These are phyloP conservation scores for Delonix regia DNA, from an alignment of 306 rosid genomes.

Conservation along the genomic window DNA sequence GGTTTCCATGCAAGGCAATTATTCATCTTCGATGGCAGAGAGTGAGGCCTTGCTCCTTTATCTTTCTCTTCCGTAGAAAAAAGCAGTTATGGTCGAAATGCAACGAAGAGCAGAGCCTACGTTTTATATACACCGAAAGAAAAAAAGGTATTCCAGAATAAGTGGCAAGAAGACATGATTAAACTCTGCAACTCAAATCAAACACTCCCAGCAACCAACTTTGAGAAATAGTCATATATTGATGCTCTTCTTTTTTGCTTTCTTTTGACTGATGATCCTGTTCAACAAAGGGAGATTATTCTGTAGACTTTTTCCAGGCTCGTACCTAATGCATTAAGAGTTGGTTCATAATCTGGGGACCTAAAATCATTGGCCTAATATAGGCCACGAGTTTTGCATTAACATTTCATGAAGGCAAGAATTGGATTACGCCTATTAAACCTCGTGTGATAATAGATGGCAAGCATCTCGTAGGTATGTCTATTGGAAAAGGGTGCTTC, in stretches of 20 bases:
- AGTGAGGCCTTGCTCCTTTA: slow-evolving; percentile 27
- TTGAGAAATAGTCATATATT: slow-evolving; percentile 1
- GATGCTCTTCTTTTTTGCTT: slow-evolving; percentile 48
- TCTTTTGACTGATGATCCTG: slow-evolving; percentile 53
- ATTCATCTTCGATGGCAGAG: slow-evolving; percentile 44
- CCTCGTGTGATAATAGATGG: slow-evolving; percentile 15
- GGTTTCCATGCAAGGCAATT: slow-evolving; percentile 77
- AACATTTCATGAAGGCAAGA: slow-evolving; percentile 3
- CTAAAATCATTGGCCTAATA: slow-evolving; percentile 19
- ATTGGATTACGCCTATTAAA: neutral
- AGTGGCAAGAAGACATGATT: slow-evolving; percentile 67
- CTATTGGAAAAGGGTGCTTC: slow-evolving; percentile 31
- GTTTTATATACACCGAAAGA: slow-evolving; percentile 37
- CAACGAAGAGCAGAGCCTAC: slow-evolving; percentile 23
- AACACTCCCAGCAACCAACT: slow-evolving; percentile 66
- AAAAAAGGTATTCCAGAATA: slow-evolving; percentile 47
- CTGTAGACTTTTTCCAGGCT: slow-evolving; percentile 37
- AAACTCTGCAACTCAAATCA: slow-evolving; percentile 68
- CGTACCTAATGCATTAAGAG: slow-evolving; percentile 21
- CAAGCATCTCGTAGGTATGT: slow-evolving; percentile 46
- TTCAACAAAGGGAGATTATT: slow-evolving; percentile 32
- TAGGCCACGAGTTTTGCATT: slow-evolving; percentile 58
- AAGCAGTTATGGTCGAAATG: slow-evolving; percentile 34
- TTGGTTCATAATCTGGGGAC: slow-evolving; percentile 34
- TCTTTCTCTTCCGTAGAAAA: slow-evolving; percentile 25